Base-by-base conservation (phyloP, 1,284 basidiomycete species). In the Cryptococcus deneoformans region DNA sequence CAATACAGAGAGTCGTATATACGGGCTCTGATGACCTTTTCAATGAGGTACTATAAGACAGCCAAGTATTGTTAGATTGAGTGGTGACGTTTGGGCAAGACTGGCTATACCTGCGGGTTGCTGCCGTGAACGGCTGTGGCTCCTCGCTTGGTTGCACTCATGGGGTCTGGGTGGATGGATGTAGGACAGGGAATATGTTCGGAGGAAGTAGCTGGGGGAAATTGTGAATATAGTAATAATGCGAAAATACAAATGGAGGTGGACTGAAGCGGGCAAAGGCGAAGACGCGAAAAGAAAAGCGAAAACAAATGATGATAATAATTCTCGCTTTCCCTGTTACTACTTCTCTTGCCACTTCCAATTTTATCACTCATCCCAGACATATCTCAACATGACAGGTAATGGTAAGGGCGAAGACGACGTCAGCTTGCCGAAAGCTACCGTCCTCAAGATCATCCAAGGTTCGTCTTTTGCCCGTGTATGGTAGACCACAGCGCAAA, bases 1-100 rank as follows among this genome's bases (percentile, higher is more conserved):
- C 96, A 99, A 78, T 86, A 99, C 14, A 84, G 79, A 0, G 90
- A 90, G 76, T 98, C 95, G 81, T 97, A 99, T 61, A 99, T 97
- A 58, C 96, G 86, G 69, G 88, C 89, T 49, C 96, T 86, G 65
- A 99, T 93, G 62, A 98, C 89, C 55, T 93, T 96, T 82, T 99
- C 96, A 49, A 99, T 89, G 73, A 99, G 82, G 78, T 87, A 93
- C 91, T 98, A 74, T 39, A 36, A n/a, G 35, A 37, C 20, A 11
- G 38, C 51, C 8, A 50, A 29, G 20, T 29, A n/a, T 42, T 44
- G 6, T 37, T n/a, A 35, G 36, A 11, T 45, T 35, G 50, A 46
- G 37, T 12, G 20, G n/a, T 29, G 29, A 29, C 29, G 29, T 29
- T 29, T 29, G 29, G 35, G 47, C 24, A 46, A 29, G 29, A 29